Percentiles rank a stretch among this genome's conserved stretches.
Evolutionary conservation across 345 rosid genomes (phyloP).

Genomic region (Eucalyptus erythrocorys): DNA sequence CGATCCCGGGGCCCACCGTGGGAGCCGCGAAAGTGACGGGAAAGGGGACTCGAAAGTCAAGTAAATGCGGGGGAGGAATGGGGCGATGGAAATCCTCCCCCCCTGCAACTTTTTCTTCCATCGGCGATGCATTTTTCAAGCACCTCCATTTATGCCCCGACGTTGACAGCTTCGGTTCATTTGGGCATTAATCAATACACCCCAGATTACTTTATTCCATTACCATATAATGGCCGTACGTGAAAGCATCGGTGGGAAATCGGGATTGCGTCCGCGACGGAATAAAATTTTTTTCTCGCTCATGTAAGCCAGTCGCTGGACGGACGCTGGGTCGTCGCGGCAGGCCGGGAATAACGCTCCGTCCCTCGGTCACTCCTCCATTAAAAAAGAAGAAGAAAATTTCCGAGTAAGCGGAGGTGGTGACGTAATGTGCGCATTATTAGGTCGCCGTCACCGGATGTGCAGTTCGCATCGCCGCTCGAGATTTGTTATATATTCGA

Average conservation of each 20-base stretch:
- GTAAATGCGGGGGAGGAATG: not conserved
- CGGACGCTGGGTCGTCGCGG: not conserved
- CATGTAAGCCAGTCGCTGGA: not conserved
- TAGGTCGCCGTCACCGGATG: not conserved
- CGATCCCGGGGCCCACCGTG: not conserved
- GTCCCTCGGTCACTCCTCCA: not conserved
- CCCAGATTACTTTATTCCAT: not conserved
- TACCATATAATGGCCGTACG: not conserved
- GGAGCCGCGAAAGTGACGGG: not conserved
- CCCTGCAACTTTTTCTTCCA: not conserved
- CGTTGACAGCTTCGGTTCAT: not conserved
- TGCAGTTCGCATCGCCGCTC: not conserved
- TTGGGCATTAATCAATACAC: not conserved
- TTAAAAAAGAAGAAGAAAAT: too few relatives aligned
- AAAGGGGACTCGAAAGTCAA: not conserved
- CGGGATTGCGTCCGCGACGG: not conserved
- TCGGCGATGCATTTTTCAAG: not conserved
- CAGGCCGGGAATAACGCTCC: not conserved
- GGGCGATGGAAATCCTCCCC: not conserved
- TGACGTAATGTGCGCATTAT: not conserved
- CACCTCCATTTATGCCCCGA: not conserved
- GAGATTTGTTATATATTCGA: not conserved
- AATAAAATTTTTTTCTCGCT: not conserved
- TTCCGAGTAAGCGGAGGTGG: not conserved
- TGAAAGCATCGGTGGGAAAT: not conserved